phyloP scores from a whole-genome alignment of 2,329 filamentous ascomycete species.

The Monosporascus sp. region DNA sequence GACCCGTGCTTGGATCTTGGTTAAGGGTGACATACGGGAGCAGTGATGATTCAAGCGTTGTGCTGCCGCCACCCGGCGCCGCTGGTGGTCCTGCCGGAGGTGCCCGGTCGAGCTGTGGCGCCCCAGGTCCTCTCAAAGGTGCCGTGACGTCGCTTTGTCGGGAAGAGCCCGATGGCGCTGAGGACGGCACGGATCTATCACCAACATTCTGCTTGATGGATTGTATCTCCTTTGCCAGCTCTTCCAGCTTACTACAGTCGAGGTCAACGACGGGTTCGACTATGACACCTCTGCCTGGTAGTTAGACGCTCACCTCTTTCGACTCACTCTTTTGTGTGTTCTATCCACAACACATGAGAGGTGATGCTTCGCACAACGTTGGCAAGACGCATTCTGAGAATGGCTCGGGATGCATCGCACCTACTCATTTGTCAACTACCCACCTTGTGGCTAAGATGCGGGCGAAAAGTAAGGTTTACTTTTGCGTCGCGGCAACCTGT shows the following conservation, averaged over 20 bases:
- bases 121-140: conserved; percentile 11
- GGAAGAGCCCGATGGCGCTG: conserved; percentile 8
- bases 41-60: conserved; percentile 20
- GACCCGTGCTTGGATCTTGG: conserved; percentile 13
- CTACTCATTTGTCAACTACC: conserved; percentile 7
- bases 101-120: conserved; percentile 14
- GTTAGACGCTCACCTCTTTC: conserved; percentile 22
- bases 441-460: neutral
- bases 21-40: conserved; percentile 18
- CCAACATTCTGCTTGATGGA: conserved; percentile 49
- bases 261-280: conserved; percentile 2
- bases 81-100: conserved; percentile 14
- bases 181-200: conserved; percentile 11
- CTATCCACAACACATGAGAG: conserved; percentile 26
- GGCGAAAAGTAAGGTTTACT: conserved; percentile 9
- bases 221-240: conserved; percentile 49
- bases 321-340: conserved; percentile 27
- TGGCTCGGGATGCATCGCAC: conserved; percentile 29
- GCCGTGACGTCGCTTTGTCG: conserved; percentile 18
- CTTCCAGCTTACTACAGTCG: conserved; percentile 46
- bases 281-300: neutral
- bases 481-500: conserved; percentile 29
- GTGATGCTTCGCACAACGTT: conserved; percentile 25
- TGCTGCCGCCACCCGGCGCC: conserved; percentile 5
- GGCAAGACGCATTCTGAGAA: conserved; percentile 21